A percentile compares a stretch with the other conserved stretches of the same genome.
phyloP scores from a whole-genome alignment of 805 yeast species.

The Metschnikowia henanensis region DNA sequence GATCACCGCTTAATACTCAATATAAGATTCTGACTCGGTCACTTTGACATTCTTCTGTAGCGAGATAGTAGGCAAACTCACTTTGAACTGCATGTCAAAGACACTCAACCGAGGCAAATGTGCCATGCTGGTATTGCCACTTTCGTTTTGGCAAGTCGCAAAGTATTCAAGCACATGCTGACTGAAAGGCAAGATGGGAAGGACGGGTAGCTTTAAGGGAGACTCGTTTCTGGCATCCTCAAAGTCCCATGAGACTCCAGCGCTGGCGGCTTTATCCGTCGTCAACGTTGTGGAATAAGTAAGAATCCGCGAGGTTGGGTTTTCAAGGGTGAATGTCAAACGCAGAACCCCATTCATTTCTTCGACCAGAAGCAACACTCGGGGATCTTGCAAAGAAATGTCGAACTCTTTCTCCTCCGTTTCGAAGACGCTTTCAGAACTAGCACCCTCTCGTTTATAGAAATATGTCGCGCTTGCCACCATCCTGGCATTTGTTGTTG shows the following conservation, averaged over 20 bases:
- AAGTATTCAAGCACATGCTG: constrained; percentile 42
- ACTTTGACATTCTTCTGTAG: constrained; percentile 6
- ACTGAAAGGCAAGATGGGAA: constrained; percentile 64
- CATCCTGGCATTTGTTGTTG: constrained; percentile 35
- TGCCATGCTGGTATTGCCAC: constrained; percentile 17
- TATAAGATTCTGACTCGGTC: constrained; percentile 5
- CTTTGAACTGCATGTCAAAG: constrained; percentile 67
- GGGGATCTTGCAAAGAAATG: constrained; percentile 68
- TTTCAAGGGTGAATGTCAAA: constrained; percentile 59
- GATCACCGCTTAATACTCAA: background rate
- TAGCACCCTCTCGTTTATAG: constrained; percentile 13
- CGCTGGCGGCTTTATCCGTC: constrained; percentile 12
- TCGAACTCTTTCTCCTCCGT: constrained; percentile 49
- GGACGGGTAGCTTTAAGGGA: constrained; percentile 32
- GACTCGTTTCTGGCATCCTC: constrained; percentile 18
- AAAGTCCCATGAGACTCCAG: constrained; percentile 16
- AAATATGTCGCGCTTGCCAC: constrained; percentile 14
- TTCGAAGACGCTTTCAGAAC: constrained; percentile 26
- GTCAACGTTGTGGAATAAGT: constrained; percentile 48
- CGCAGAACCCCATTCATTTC: constrained; percentile 18
- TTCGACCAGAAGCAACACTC: constrained; percentile 51
- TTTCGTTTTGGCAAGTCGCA: constrained; percentile 14
- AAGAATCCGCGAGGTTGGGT: constrained; percentile 71
- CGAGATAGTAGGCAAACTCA: constrained; percentile 43
- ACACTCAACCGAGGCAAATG: constrained; percentile 63